Base-by-base conservation (phyloP, 495 filamentous ascomycete species). In the Talaromyces thailandensis region DNA sequence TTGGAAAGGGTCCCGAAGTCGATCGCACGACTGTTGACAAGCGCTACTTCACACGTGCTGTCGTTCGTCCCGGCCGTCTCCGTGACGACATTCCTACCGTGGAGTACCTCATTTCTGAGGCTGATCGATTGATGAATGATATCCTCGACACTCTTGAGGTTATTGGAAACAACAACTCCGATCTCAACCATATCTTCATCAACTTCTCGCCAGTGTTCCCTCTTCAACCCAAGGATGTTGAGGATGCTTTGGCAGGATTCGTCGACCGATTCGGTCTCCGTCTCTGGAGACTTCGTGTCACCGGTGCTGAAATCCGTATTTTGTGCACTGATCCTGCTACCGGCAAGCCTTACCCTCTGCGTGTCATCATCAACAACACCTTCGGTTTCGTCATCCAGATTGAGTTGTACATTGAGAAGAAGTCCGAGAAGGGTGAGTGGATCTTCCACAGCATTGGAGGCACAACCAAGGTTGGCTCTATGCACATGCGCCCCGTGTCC, bases 141-240 rank as follows among this genome's bases (percentile, higher is more conserved):
- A 98, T 98, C 71, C 82, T 98, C 55, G 94, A 98, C 74, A 95
- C 94, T 18, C 77, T 98, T 61, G 94, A 98, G 83, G 95, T 98
- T 67, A 93, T 97, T 68, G 95, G 95, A 62, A 96, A 95, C 83
- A 98, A 96, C 83, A 93, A 96, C 81, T 96, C 94, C 53, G 94
- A 98, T 81, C 82, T 98, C 68, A 98, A 98, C 81, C 95, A 98
- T 80, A 96, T 98, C 84, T 98, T 98, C 83, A 92, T 98, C 80
- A 97, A 98, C 83, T 98, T 98, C 80, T 91, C 89, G 0, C 88
- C 88, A 11, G 90, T 97, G 57, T 98, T 98, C 86, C 91, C 92
- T 69, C 84, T 98, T 40, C 80, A 90, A 71, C 92, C 94, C 11
- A 74, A 85, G 60, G 93, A 96, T 77, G 92, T 98, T 29, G 92